Percentiles rank a stretch among this genome's conserved stretches.
Evolutionary conservation across 257 asterid species (phyloP).

Genomic region (Galeopsis tetrahit): DNA sequence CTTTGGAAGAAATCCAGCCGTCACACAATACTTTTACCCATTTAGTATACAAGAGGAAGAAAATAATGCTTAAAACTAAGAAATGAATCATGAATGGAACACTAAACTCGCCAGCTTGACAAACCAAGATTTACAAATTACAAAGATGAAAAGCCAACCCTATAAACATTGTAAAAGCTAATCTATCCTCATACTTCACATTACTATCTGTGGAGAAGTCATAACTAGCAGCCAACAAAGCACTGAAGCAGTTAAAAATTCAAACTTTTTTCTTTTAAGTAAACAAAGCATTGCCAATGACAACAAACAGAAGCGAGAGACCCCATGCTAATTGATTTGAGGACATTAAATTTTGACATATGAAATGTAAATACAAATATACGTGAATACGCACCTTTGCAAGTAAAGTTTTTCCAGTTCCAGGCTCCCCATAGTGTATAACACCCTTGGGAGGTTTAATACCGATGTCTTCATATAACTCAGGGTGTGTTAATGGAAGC

Average conservation of each 20-base stretch:
- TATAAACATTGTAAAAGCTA: slow-evolving; percentile 13
- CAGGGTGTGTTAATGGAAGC: slow-evolving; percentile 67
- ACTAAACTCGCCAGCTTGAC: slow-evolving; percentile 11
- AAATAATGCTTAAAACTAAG: background rate
- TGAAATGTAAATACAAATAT: background rate
- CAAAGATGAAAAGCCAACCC: slow-evolving; percentile 6
- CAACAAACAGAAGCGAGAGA: background rate
- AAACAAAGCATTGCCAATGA: background rate
- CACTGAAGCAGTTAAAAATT: background rate
- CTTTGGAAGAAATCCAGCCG: too few relatives aligned
- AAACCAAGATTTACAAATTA: slow-evolving; percentile 5
- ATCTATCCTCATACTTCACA: background rate
- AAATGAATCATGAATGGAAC: background rate
- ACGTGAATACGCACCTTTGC: slow-evolving; percentile 70
- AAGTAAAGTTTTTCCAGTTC: slow-evolving; percentile 92
- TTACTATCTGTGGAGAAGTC: background rate
- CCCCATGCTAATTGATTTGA: background rate
- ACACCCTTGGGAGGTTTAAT: slow-evolving; percentile 96
- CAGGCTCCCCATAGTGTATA: slow-evolving; percentile 95
- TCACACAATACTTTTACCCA: background rate
- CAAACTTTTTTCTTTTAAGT: background rate
- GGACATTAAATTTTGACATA: slow-evolving; percentile 10
- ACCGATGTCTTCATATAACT: slow-evolving; percentile 79
- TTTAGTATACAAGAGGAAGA: slow-evolving; percentile 16
- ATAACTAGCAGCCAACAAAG: background rate